Conservation (phyloP, 2,329 filamentous ascomycete species). For the Fusarium fujikuroi region DNA sequence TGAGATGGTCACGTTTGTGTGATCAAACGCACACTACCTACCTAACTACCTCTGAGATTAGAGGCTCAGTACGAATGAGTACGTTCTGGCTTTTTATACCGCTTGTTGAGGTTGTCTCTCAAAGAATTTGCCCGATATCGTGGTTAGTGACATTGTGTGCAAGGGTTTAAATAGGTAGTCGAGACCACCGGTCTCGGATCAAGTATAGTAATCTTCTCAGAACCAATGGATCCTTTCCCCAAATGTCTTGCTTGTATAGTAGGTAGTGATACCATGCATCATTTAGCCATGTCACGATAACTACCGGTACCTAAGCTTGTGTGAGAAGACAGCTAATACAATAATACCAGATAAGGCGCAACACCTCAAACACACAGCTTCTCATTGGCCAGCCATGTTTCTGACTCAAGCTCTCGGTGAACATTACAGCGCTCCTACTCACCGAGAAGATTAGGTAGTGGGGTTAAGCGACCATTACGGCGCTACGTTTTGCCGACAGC, state of each 20-base stretch:
- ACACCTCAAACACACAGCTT: neutral
- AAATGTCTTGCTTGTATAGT: neutral
- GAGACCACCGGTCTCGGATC: conserved; percentile 23
- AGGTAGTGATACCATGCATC: neutral
- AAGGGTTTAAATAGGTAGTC: conserved; percentile 4
- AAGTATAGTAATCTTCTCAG: neutral
- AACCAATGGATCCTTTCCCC: neutral
- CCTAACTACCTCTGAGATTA: neutral
- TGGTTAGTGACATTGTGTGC: conserved; percentile 4
- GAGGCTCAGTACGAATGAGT: neutral
- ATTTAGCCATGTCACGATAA: conserved; percentile 22
- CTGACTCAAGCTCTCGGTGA: conserved; percentile 6
- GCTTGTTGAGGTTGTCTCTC: neutral
- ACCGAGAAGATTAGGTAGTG: conserved; percentile 1
- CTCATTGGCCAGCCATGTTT: conserved; percentile 32
- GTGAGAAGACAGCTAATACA: neutral
- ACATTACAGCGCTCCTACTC: neutral
- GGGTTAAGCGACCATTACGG: conserved; percentile 7
- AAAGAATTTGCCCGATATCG: conserved; percentile 11
- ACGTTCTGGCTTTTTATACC: conserved; percentile 17
- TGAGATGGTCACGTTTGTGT: neutral
- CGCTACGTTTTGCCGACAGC: conserved; percentile 35
- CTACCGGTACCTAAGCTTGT: neutral
- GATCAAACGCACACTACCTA: neutral
- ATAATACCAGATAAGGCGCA: conserved; percentile 5